Evolutionary conservation across 2,329 filamentous ascomycete genomes (phyloP).

Genomic region (Exutisphaerella laricina): DNA sequence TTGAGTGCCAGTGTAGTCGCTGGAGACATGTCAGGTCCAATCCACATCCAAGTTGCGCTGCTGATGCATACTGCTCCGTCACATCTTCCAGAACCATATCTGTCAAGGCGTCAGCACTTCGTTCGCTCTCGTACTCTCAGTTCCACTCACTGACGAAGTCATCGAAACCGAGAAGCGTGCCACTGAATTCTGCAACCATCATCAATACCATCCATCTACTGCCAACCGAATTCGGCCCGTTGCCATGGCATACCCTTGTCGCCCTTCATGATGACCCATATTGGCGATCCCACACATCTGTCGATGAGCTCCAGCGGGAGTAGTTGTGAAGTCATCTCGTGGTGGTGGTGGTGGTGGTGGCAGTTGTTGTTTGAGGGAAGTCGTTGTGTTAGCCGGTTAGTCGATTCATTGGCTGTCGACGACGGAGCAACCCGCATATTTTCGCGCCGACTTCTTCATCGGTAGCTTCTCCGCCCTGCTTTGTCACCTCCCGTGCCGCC

Average conservation of each 20-base stretch:
- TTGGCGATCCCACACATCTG: conserved; percentile 94
- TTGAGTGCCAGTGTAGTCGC: conserved; percentile 81
- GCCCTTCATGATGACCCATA: conserved; percentile 99
- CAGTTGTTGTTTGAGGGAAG: neutral
- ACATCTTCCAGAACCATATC: conserved; percentile 99
- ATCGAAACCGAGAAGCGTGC: conserved; percentile 90
- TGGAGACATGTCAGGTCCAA: conserved; percentile 35
- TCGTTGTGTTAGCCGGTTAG: neutral
- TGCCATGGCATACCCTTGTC: conserved; percentile 68
- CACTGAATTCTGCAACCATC: conserved; percentile 73
- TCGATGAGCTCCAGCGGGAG: conserved; percentile 75
- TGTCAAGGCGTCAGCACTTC: conserved; percentile 35
- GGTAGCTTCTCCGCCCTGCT: no score
- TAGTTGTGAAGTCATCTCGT: conserved; percentile 30
- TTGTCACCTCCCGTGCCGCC: no score
- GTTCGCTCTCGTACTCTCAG: conserved; percentile 8
- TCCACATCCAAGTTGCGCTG: neutral
- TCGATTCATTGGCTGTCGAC: neutral
- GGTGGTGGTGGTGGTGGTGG: neutral
- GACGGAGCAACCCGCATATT: no score
- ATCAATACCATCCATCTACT: conserved; percentile 8
- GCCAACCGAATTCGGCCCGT: neutral
- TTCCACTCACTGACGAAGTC: conserved; percentile 94
- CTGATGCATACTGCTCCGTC: conserved; percentile 71
- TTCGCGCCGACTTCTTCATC: no score